A percentile compares a stretch with the other conserved stretches of the same genome.
These are phyloP conservation scores for Colletotrichum aenigma DNA, from an alignment of 2,329 filamentous ascomycete genomes.

Conservation along the genomic window DNA sequence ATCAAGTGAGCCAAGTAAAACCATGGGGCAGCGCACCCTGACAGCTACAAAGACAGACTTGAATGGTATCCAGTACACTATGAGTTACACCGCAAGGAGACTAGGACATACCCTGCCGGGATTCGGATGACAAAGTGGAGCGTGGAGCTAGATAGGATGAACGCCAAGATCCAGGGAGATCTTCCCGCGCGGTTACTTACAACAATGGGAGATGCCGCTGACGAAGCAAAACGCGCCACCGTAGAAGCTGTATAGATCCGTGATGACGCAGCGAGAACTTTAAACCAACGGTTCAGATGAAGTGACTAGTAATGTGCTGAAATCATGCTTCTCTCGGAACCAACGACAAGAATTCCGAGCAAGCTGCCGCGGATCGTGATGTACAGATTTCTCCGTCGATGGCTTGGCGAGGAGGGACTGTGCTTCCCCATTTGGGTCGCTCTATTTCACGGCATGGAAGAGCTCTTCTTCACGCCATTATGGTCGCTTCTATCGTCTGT, in stretches of 20 bases:
- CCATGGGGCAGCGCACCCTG: not conserved
- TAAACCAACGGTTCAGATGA: not conserved
- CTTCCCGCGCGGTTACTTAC: not conserved
- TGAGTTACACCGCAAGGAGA: not conserved
- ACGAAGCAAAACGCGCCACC: not conserved
- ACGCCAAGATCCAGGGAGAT: not conserved
- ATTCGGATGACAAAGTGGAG: not conserved
- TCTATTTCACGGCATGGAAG: not conserved
- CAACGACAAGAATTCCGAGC: not conserved
- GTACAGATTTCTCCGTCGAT: not conserved
- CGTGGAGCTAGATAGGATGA: not conserved
- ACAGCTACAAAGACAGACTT: not conserved
- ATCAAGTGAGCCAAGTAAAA: not conserved
- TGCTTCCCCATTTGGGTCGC: not conserved
- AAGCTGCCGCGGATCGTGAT: not conserved
- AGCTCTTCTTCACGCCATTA: too few species aligned
- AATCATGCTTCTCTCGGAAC: not conserved
- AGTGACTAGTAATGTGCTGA: not conserved
- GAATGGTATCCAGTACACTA: rapidly evolving
- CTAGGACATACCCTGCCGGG: not conserved
- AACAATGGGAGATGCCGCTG: not conserved
- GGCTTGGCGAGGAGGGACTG: not conserved
- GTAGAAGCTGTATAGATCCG: not conserved
- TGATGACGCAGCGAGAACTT: not conserved
- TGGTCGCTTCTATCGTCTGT: not conserved